Conservation (phyloP, 768 basidiomycete genomes). For the Hydnomerulius pinastri region DNA sequence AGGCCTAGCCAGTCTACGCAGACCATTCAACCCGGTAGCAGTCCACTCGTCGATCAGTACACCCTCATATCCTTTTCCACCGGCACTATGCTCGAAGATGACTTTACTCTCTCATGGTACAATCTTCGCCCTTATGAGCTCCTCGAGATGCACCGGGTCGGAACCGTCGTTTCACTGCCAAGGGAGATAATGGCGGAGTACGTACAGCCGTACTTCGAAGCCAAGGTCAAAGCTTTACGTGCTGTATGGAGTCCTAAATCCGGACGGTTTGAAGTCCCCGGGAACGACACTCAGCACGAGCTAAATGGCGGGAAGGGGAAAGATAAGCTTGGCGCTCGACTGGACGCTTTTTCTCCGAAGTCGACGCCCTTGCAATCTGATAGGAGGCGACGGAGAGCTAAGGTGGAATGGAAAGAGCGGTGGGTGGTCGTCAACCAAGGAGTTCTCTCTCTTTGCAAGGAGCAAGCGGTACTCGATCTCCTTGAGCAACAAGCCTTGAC, state of each 20-base stretch:
- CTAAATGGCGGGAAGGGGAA: conserved; percentile 9
- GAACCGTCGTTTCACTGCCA: conserved; percentile 44
- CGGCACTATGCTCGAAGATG: conserved; percentile 70
- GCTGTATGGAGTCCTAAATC: conserved; percentile 37
- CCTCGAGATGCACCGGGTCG: conserved; percentile 62
- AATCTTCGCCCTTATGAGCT: conserved; percentile 62
- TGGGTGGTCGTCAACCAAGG: conserved; percentile 67
- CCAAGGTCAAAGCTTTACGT: conserved; percentile 52
- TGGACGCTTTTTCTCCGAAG: conserved; percentile 10
- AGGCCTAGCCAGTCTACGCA: conserved; percentile 14
- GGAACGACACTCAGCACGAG: conserved; percentile 8
- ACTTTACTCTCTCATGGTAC: conserved; percentile 58
- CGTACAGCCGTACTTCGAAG: conserved; percentile 60
- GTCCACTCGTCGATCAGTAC: conserved; percentile 39
- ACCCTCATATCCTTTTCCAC: conserved; percentile 67
- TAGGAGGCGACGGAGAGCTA: conserved; percentile 32
- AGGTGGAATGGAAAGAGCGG: conserved; percentile 62
- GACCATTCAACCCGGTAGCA: conserved; percentile 6
- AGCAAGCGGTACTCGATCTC: conserved; percentile 46
- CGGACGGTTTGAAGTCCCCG: conserved; percentile 28
- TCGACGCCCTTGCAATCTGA: conserved; percentile 12
- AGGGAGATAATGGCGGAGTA: conserved; percentile 44
- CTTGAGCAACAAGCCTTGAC: not conserved
- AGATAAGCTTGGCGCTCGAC: conserved; percentile 9
- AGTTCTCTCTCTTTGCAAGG: conserved; percentile 52